Conservation (phyloP, 305 asterid species). For the Fraxinus albicans region DNA sequence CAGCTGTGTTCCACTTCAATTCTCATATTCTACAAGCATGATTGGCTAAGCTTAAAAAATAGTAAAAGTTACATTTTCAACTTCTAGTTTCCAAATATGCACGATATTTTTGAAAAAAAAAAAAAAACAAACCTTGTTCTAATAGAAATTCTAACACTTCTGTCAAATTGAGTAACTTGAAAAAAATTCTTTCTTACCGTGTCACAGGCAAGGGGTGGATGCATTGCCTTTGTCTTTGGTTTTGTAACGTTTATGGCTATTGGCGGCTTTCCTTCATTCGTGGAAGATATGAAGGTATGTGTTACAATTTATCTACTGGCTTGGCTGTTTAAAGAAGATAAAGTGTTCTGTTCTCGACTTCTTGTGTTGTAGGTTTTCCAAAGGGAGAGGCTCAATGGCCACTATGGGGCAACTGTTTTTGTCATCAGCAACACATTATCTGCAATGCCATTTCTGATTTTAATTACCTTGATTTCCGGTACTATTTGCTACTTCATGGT, state of each 20-base stretch:
- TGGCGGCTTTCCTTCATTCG: slow-evolving; percentile 96
- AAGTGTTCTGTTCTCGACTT: neutral
- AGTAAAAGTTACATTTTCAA: too few relatives aligned
- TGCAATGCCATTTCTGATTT: slow-evolving; percentile 80
- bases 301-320: neutral
- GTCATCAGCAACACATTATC: slow-evolving; percentile 93
- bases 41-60: neutral
- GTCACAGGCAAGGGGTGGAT: slow-evolving; percentile 86
- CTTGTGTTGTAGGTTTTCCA: slow-evolving; percentile 65
- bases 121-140: neutral
- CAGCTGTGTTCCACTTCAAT: neutral
- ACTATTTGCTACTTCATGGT: slow-evolving; percentile 98
- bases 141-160: neutral
- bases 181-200: neutral
- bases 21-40: neutral
- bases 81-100: neutral
- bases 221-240: slow-evolving; percentile 90
- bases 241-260: slow-evolving; percentile 97
- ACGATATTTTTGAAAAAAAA: neutral
- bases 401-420: slow-evolving; percentile 89
- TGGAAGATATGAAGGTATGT: slow-evolving; percentile 95
- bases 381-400: slow-evolving; percentile 92
- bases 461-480: slow-evolving; percentile 82
- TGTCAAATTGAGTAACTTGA: neutral
- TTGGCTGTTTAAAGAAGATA: neutral